phyloP scores from a whole-genome alignment of 441 rosid species.

The Adansonia gregorii region DNA sequence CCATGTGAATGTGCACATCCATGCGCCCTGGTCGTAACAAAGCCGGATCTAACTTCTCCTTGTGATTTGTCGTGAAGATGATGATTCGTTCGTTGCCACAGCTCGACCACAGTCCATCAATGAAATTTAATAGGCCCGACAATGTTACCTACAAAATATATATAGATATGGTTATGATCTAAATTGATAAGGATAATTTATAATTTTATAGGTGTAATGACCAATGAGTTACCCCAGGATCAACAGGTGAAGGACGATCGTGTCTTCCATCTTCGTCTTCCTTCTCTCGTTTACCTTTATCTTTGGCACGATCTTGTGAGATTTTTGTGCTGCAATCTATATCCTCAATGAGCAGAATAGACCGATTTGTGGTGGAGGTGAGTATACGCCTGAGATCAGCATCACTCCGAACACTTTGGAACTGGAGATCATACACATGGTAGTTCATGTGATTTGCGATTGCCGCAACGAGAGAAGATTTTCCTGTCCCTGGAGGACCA shows the following conservation, averaged over 20 bases:
- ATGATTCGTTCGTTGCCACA: slow-evolving; percentile 63
- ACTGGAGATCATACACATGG: slow-evolving; percentile 47
- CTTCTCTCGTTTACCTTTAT: background rate
- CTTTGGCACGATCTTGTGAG: background rate
- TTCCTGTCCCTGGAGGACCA: slow-evolving; percentile 54
- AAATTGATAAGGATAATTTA: background rate
- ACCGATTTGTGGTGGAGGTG: slow-evolving; percentile 41
- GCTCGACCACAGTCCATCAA: slow-evolving; percentile 61
- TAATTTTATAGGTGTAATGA: background rate
- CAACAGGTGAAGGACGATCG: background rate
- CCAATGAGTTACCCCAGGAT: slow-evolving; percentile 10
- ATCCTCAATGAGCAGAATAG: slow-evolving; percentile 46
- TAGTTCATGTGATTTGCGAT: slow-evolving; percentile 45
- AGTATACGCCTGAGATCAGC: slow-evolving; percentile 40
- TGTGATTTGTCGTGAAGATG: slow-evolving; percentile 52
- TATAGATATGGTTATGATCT: background rate
- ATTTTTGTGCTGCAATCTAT: slow-evolving; percentile 41
- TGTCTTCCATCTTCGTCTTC: background rate
- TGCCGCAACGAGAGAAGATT: slow-evolving; percentile 47
- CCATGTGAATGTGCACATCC: slow-evolving; percentile 60
- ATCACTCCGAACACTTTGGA: slow-evolving; percentile 40
- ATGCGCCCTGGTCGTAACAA: slow-evolving; percentile 59
- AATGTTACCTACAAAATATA: slow-evolving; percentile 42
- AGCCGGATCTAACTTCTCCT: slow-evolving; percentile 55
- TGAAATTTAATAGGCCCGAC: slow-evolving; percentile 58